A percentile compares a stretch with the other conserved stretches of the same genome.
phyloP scores from a whole-genome alignment of 1,284 basidiomycete genomes.

The Neolentinus lepideus region DNA sequence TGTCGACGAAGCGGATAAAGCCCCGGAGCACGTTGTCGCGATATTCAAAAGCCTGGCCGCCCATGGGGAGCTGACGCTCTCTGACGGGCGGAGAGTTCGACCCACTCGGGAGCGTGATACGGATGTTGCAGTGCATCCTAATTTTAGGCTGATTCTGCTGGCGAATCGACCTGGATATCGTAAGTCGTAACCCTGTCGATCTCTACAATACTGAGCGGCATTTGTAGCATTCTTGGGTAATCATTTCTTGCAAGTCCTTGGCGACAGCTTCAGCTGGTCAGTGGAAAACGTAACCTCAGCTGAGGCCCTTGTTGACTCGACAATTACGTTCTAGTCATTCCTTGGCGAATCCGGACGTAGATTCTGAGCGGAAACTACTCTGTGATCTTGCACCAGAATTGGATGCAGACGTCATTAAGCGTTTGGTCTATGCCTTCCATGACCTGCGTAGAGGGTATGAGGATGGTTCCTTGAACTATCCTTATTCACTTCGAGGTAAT shows the following conservation, averaged over 20 bases:
- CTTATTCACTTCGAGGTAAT: slow-evolving; percentile 56
- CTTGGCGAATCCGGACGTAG: slow-evolving; percentile 56
- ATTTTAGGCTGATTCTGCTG: slow-evolving; percentile 55
- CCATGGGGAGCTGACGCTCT: slow-evolving; percentile 51
- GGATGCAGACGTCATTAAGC: slow-evolving; percentile 40
- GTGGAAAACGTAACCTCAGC: neutral
- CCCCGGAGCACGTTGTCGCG: slow-evolving; percentile 63
- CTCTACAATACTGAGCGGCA: too few species aligned
- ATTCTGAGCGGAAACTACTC: slow-evolving; percentile 50
- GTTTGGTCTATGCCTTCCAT: slow-evolving; percentile 56
- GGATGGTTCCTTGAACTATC: slow-evolving; percentile 47
- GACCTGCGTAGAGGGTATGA: slow-evolving; percentile 54
- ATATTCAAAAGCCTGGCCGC: slow-evolving; percentile 61
- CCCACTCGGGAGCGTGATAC: slow-evolving; percentile 34
- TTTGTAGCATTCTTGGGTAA: slow-evolving; percentile 67
- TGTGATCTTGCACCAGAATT: slow-evolving; percentile 56
- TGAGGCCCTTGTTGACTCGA: too few species aligned
- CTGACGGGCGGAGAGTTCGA: slow-evolving; percentile 54
- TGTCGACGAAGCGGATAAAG: slow-evolving; percentile 66
- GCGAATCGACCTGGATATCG: slow-evolving; percentile 70
- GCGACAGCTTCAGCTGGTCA: slow-evolving; percentile 53
- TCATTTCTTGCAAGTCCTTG: slow-evolving; percentile 63
- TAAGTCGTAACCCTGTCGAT: too few species aligned
- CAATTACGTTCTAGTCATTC: slow-evolving; percentile 34
- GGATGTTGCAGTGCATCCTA: slow-evolving; percentile 54